Evolutionary conservation across 352 stramenopile species (phyloP), one percentile per base, ranked within the genome.

Genomic region (Phytophthora lateralis): DNA sequence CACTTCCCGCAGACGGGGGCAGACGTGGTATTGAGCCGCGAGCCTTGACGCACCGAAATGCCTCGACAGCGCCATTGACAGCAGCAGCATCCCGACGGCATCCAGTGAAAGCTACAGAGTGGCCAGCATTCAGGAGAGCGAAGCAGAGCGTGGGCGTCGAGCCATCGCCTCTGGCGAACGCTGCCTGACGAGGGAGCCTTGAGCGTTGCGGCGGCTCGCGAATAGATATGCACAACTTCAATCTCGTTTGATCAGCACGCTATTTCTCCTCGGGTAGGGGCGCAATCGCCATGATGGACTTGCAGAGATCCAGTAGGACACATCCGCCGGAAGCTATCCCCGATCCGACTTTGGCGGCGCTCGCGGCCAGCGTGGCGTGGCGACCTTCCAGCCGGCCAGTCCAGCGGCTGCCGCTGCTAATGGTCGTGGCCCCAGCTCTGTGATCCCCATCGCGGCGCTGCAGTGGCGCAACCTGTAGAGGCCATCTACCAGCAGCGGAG

Each of bases 261-360:
- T 66, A 58, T 59, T 71, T 71, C 57, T 71, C 30, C 51, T 71
- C 56, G 46, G 26, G 44, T 51, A 11, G 49, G 37, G 51, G 60
- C 46, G 60, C 60, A 63, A 55, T 63, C 45, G 27, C 37, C n/a
- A 52, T 55, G 58, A 57, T 42, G 49, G 42, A 35, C 34, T 44
- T 48, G 20, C 6, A 55, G 51, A 72, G 64, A 72, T 72, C 59
- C 64, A 69, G 59, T 57, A 39, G 11, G 53, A 60, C 64, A 65
- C 53, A 72, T 72, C 52, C 7, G 43, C 17, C 18, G 52, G 29
- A 44, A 47, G 24, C 58, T 29, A 61, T 69, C 64, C 38, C 52
- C 42, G 51, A 72, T 68, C 63, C 58, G 58, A 52, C 26, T 30
- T 24, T 30, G 26, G 26, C 26, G 6, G 26, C 26, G 26, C 26